Percentiles rank a stretch among this genome's conserved stretches.
Conservation (phyloP, 495 filamentous ascomycete genomes). For the Trichoderma gamsii region DNA sequence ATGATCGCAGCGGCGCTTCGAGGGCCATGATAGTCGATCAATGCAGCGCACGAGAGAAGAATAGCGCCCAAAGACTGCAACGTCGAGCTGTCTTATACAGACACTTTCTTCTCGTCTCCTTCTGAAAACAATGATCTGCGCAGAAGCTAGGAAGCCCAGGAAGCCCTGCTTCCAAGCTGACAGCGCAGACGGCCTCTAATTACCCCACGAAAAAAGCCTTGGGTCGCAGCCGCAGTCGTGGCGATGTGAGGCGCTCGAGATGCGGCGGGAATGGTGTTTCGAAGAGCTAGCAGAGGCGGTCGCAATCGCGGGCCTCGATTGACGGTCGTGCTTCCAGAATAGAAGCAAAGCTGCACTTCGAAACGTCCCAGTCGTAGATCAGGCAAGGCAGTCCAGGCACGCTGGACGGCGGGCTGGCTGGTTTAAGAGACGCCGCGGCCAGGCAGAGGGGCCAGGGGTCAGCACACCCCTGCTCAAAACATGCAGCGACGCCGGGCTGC, state of each 20-base stretch:
- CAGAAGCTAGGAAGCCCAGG: background rate
- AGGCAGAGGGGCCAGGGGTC: slow-evolving; percentile 8
- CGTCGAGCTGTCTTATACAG: slow-evolving; percentile 13
- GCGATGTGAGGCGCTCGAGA: slow-evolving; percentile 1
- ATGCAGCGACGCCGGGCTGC: slow-evolving; percentile 3
- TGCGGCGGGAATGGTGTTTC: background rate
- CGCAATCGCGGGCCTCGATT: slow-evolving; percentile 10
- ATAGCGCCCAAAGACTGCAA: background rate
- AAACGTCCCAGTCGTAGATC: slow-evolving; percentile 10
- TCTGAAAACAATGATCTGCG: background rate
- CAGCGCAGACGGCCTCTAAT: background rate
- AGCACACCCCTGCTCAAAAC: background rate
- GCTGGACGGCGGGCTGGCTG: slow-evolving; percentile 7
- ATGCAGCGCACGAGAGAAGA: background rate
- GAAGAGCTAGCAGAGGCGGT: slow-evolving; percentile 4
- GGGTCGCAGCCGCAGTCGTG: background rate
- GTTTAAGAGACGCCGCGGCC: slow-evolving; percentile 12
- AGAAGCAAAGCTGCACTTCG: slow-evolving; percentile 8
- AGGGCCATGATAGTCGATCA: slow-evolving; percentile 44
- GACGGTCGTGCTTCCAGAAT: slow-evolving; percentile 11
- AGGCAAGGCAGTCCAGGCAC: slow-evolving; percentile 6
- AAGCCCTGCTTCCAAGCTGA: background rate
- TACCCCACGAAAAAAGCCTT: slow-evolving; percentile 1
- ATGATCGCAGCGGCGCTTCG: slow-evolving; percentile 51
- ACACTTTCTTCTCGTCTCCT: background rate